Base-by-base conservation (phyloP, 1,284 basidiomycete genomes). In the Pseudozyma flocculosa region DNA sequence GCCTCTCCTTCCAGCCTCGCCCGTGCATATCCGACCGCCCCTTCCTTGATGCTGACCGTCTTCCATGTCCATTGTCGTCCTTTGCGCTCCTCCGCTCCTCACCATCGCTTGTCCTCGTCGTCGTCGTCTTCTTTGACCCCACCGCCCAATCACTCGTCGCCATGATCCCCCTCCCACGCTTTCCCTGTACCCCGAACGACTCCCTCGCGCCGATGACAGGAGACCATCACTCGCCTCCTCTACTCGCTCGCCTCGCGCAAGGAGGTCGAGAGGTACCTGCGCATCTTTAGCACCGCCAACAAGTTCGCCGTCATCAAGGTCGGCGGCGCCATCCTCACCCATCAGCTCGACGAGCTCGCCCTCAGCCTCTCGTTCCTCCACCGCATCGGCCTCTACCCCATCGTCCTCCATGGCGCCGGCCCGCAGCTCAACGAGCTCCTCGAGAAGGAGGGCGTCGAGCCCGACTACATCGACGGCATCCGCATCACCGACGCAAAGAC, bases 221-320 rank as follows among this genome's bases (percentile, higher is more conserved):
- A 78, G 50, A 78, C 75, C 43, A 78, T 78, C 60, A 74, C 72
- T 18, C 59, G 75, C 9, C 70, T 78, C 42, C 58, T 78, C 42
- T 78, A 78, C 63, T 78, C 75, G 41, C 70, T 78, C 38, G 75
- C 75, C 23, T 78, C 75, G 40, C 71, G 75, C 49, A 75, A 73
- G 45, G 75, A 78, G 61, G 75, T 78, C 45, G 75, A 78, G 61
- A 53, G 75, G 22, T 78, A 78, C 53, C 61, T 78, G n/a, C 75
- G 75, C 58, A 78, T 78, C 61, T 78, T 78, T 49, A 66, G 62
- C 24, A 63, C 75, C 8, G 75, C 75, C 18, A 73, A 73, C 72
- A 78, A 70, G 57, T 78, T 78, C 45, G 75, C 75, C 45, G 75
- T 78, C 45, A 64, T 78, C 63, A 78, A 78, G 61, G 75, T 78